Evolutionary conservation across 2,329 filamentous ascomycete genomes (phyloP), one percentile per base, ranked within the genome.

Genomic region (Stachybotrys chlorohalonatus): DNA sequence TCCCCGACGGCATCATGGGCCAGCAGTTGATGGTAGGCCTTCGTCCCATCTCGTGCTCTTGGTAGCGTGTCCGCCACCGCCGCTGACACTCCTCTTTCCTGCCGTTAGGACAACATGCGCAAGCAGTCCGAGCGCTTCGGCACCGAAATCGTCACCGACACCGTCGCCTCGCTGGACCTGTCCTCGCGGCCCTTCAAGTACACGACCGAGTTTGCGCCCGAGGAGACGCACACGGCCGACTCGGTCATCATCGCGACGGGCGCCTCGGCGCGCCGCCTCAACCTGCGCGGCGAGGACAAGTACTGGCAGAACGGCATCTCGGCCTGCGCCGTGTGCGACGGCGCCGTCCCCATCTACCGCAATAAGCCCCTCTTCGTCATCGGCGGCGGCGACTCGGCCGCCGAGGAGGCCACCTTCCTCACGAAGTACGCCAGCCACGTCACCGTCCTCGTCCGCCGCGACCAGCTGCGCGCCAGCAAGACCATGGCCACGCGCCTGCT

Each of bases 221-320:
- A 86, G 52, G 82, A 90, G 68, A 82, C 87, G 54, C 86, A 91
- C 78, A 99, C 94, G 5, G 90, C 94, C 55, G 93, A 97, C 70
- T 81, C 90, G 50, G 76, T 99, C 64, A 96, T 99, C 73, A 85
- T 99, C 61, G 95, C 94, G 47, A 99, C 94, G 1, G 94, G 94
- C 62, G 94, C 95, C 51, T 96, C 93, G 59, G 94, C 94, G 42
- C 82, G 89, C 61, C 83, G 95, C 59, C 77, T 99, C 54, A 78
- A 87, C 70, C 82, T 99, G 50, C 78, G 85, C 11, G 95, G 94
- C 54, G 94, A 99, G 78, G 89, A 95, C 54, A 89, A 86, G 71
- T 99, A 91, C 82, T 99, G 95, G 95, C 92, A 96, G 70, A 94
- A 89, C 70, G 94, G 94, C 62, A 90, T 99, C 68, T 94, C 88